phyloP scores from a whole-genome alignment of 23 red algal genomes.

The Pyropia yezoensis region DNA sequence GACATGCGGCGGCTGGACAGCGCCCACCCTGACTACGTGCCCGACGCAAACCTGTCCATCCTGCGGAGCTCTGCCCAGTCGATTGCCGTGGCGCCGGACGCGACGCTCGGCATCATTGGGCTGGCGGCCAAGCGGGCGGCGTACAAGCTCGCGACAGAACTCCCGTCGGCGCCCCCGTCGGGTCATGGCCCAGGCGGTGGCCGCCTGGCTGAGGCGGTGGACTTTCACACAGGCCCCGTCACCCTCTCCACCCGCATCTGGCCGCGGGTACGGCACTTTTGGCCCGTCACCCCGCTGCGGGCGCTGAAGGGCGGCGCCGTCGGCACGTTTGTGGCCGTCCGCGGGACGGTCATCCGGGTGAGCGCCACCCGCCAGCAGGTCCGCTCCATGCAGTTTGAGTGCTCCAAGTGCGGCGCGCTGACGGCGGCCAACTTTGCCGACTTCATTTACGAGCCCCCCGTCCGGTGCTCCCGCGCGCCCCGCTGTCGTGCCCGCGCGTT shows the following conservation, averaged over 20 bases:
- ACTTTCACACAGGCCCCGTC: not conserved
- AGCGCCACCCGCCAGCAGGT: slow-evolving; percentile 75
- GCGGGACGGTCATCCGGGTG: slow-evolving; percentile 80
- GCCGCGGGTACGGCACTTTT: slow-evolving; percentile 59
- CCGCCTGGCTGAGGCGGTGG: not conserved
- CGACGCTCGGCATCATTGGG: slow-evolving; percentile 37
- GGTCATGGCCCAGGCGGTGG: not conserved
- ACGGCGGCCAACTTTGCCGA: slow-evolving; percentile 45
- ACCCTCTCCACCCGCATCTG: slow-evolving; percentile 25
- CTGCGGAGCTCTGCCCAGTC: slow-evolving; percentile 22
- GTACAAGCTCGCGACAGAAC: slow-evolving; percentile 8
- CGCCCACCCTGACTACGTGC: slow-evolving; percentile 14
- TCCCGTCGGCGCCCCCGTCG: not conserved
- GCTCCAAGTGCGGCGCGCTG: slow-evolving; percentile 47
- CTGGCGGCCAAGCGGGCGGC: slow-evolving; percentile 50
- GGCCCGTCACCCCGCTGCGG: slow-evolving; percentile 37
- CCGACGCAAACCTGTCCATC: not conserved
- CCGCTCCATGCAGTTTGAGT: slow-evolving; percentile 76
- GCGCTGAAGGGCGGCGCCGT: slow-evolving; percentile 44
- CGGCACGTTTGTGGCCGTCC: slow-evolving; percentile 56
- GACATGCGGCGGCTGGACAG: slow-evolving; percentile 22
- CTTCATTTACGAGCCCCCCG: slow-evolving; percentile 64
- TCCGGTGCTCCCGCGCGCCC: slow-evolving; percentile 21
- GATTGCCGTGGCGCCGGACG: slow-evolving; percentile 30
- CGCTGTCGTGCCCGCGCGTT: slow-evolving; percentile 67